These are phyloP conservation scores for Agarophyton chilense DNA, from an alignment of 23 red algal species.

Conservation along the genomic window DNA sequence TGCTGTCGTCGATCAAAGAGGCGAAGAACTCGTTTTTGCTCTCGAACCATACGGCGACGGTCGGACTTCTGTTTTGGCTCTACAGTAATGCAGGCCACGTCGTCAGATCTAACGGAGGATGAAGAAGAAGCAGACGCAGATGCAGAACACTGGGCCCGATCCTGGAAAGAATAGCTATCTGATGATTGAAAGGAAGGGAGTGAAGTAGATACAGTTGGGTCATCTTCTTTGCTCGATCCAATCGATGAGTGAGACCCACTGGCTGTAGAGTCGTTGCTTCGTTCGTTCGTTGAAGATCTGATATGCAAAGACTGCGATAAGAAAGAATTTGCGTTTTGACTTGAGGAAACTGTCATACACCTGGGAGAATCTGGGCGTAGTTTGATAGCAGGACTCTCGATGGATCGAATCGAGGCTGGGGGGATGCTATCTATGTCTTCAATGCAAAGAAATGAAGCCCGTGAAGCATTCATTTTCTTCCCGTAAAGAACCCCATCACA, in stretches of 20 bases:
- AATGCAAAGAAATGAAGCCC: neutral
- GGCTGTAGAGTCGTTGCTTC: neutral
- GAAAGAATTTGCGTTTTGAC: neutral
- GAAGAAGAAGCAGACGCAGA: neutral
- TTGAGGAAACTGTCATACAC: neutral
- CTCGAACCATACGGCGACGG: neutral
- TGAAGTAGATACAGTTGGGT: neutral
- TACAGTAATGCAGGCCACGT: neutral
- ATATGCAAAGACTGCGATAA: neutral
- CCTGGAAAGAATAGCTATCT: neutral
- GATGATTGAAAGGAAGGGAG: neutral
- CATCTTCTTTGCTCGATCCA: neutral
- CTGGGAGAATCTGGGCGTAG: neutral
- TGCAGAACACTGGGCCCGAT: neutral
- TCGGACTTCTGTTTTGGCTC: neutral
- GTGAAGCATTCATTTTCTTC: neutral
- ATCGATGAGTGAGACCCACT: neutral
- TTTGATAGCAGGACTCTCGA: neutral
- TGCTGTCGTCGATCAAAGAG: constrained; percentile 4
- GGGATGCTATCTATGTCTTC: neutral
- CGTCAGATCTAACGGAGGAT: neutral
- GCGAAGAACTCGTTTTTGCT: neutral
- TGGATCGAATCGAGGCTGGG: neutral
- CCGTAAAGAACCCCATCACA: neutral
- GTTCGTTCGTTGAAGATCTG: neutral